phyloP scores from a whole-genome alignment of 768 basidiomycete species.

The Serendipita sp. region DNA sequence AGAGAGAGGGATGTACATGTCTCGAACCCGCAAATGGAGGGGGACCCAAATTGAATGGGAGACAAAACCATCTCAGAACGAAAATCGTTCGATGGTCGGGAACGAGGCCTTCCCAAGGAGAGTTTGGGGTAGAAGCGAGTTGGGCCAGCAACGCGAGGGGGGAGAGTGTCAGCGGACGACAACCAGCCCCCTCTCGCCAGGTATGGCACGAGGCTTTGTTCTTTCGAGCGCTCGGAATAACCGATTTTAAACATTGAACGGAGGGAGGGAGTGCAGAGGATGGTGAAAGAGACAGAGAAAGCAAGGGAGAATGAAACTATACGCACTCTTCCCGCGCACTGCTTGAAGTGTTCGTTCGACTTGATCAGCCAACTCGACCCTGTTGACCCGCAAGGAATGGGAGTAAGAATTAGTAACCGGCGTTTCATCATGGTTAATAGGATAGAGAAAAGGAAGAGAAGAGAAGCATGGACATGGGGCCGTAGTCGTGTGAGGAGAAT shows the following conservation, averaged over 20 bases:
- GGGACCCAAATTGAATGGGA: too few species aligned
- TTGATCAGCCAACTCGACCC: constrained; percentile 87
- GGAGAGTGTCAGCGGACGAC: too few species aligned
- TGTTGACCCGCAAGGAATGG: constrained; percentile 17
- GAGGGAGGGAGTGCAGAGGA: neutral
- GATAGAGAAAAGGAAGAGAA: constrained; percentile 10
- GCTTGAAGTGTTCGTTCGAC: constrained; percentile 61
- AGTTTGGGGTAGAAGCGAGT: too few species aligned
- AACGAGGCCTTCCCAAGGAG: too few species aligned
- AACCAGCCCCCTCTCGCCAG: too few species aligned
- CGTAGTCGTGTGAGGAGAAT: constrained; percentile 6
- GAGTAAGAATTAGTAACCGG: neutral
- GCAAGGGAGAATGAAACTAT: neutral
- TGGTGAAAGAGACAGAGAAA: neutral
- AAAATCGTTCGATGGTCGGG: too few species aligned
- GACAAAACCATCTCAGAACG: too few species aligned
- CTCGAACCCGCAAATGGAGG: too few species aligned
- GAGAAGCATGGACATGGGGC: too few species aligned
- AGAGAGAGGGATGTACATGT: too few species aligned
- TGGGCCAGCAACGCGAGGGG: too few species aligned
- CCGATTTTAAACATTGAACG: neutral
- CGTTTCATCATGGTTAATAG: neutral
- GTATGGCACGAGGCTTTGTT: too few species aligned
- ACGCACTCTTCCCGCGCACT: constrained; percentile 64
- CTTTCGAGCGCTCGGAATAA: neutral